Evolutionary conservation across 23 red algal genomes (phyloP), one percentile per base, ranked within the genome.

Genomic region (Agarophyton chilense): DNA sequence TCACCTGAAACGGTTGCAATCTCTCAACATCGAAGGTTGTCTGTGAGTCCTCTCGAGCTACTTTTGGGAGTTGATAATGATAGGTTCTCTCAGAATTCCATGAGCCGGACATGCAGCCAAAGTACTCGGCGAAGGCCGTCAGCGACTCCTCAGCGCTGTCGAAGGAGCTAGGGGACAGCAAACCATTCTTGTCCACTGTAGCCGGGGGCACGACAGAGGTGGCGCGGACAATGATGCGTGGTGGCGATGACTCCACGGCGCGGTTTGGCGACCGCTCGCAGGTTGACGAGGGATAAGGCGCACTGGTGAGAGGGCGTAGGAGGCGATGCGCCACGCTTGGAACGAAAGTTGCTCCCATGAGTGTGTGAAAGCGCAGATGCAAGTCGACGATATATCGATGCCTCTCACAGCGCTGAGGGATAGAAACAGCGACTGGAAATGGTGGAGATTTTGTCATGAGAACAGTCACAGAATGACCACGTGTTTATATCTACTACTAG

Each of bases 1-100:
- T 28, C 45, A 85, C 45, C 50, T 84, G 38, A 4, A 25, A 31
- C 22, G 34, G 58, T n/a, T 32, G 44, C 29, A 93, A 67, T 40
- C 43, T 16, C n/a, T 34, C 31, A 22, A 93, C 90, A 17, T 78
- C 79, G 45, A 93, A 93, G 52, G 90, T 93, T 0, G 90, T 85
- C 42, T 82, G 58, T 10, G 90, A 93, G 0, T 84, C 71, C 54
- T 93, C 90, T 39, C 78, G 43, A 16, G 40, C 44, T 21, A 19
- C 75, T 24, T 58, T 26, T 13, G 41, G 32, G 16, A 32, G 25
- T 9, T 57, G 29, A 51, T 93, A 93, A 64, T 93, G 90, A 44
- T 93, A 93, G 11, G 90, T 93, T 19, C 90, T 80, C 52, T 93
- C 79, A 17, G 58, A 73, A 71, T 93, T 86, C 79, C 81, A 93